These are phyloP conservation scores for Plasmodium berghei DNA, from an alignment of 169 alveolate species.

Conservation along the genomic window DNA sequence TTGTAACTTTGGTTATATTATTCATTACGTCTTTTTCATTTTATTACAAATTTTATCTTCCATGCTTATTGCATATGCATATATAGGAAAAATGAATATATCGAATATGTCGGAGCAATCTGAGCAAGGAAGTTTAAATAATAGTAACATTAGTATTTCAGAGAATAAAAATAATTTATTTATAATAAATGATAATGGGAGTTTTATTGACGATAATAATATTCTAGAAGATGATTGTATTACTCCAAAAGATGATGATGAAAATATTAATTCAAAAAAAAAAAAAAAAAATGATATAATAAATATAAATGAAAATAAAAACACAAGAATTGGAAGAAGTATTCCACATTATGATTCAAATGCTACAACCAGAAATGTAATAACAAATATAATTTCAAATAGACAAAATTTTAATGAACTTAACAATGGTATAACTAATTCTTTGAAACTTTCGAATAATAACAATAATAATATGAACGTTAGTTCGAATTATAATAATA, in stretches of 20 bases:
- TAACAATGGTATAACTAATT: too few species aligned
- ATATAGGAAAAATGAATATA: constrained; percentile 27
- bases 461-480: too few species aligned
- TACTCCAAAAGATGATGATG: constrained; percentile 73
- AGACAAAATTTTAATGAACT: too few species aligned
- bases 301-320: constrained; percentile 39
- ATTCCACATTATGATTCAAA: not conserved
- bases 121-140: constrained; percentile 6
- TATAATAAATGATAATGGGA: constrained; percentile 54
- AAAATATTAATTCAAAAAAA: constrained; percentile 35
- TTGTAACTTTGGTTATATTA: not conserved
- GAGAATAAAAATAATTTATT: constrained; percentile 16
- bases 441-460: too few species aligned
- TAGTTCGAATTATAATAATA: too few species aligned
- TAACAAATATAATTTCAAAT: too few species aligned
- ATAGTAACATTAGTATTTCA: not conserved
- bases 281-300: constrained; percentile 37
- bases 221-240: constrained; percentile 56
- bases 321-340: not conserved
- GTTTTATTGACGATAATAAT: constrained; percentile 57
- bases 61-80: constrained; percentile 10
- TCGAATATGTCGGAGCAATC: constrained; percentile 16
- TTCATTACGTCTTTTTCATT: not conserved
- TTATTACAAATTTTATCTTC: not conserved
- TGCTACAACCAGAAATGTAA: too few species aligned